phyloP scores from a whole-genome alignment of 345 rosid genomes.

The Syzygium aromaticum region DNA sequence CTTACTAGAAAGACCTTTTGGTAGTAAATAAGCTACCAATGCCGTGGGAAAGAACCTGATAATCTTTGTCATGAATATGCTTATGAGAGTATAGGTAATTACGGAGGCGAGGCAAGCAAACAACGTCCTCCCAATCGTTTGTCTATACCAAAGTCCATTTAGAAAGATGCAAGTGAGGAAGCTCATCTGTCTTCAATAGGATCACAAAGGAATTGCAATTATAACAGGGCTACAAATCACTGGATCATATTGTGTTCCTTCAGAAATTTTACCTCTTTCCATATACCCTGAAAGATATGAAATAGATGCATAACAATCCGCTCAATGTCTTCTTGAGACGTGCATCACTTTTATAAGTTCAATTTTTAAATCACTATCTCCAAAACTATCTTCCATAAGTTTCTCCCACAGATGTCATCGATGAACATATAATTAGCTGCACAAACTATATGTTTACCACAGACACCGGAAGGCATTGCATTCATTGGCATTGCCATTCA shows the following conservation, averaged over 20 bases:
- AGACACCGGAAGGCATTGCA: background rate
- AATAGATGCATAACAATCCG: background rate
- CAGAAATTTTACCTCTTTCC: background rate
- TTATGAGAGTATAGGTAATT: background rate
- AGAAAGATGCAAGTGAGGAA: background rate
- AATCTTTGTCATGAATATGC: background rate
- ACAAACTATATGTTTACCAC: background rate
- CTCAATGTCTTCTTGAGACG: background rate
- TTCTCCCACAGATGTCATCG: background rate
- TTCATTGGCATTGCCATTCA: background rate
- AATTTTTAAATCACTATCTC: background rate
- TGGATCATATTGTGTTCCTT: background rate
- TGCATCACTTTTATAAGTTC: background rate
- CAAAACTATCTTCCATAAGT: background rate
- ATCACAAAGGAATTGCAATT: background rate
- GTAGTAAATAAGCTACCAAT: background rate
- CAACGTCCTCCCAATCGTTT: background rate
- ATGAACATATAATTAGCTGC: background rate
- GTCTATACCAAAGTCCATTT: background rate
- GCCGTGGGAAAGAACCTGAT: background rate
- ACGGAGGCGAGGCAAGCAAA: background rate
- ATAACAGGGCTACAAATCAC: background rate
- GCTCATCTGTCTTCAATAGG: background rate
- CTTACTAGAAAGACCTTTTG: background rate
- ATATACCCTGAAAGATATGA: background rate